Evolutionary conservation across 73 alveolate genomes (phyloP).

Genomic region (Tetrahymena malaccensis): DNA sequence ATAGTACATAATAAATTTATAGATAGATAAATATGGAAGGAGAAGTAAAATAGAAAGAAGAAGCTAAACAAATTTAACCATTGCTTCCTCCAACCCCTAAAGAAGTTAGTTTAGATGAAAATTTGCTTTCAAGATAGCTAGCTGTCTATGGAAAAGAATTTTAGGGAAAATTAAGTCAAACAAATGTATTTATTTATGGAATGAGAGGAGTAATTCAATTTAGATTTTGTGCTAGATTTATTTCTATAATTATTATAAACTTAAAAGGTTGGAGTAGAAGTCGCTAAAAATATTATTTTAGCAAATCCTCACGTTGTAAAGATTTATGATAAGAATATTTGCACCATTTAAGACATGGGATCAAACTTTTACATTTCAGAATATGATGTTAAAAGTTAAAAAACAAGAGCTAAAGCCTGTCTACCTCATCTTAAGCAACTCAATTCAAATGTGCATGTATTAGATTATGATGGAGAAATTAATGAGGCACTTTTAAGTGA

Average conservation of each 20-base stretch:
- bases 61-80: neutral
- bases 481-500: constrained; percentile 16
- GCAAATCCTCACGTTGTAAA: constrained; percentile 95
- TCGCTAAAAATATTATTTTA: constrained; percentile 95
- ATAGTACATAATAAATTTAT: neutral
- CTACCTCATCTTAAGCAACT: constrained; percentile 76
- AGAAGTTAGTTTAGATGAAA: constrained; percentile 20
- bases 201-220: constrained; percentile 29
- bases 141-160: constrained; percentile 40
- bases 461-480: constrained; percentile 54
- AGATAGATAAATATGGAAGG: neutral
- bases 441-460: constrained; percentile 90
- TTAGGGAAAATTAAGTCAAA: constrained; percentile 8
- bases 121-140: constrained; percentile 25
- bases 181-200: constrained; percentile 31
- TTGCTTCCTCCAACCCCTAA: neutral
- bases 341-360: constrained; percentile 77
- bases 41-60: neutral
- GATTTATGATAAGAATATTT: constrained; percentile 64
- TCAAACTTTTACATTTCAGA: constrained; percentile 89
- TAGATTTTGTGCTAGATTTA: neutral
- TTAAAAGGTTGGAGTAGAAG: constrained; percentile 75
- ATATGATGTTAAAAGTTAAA: constrained; percentile 75
- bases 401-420: constrained; percentile 85
- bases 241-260: neutral